Conservation (phyloP, 2,329 filamentous ascomycete species). For the Alternaria atra region DNA sequence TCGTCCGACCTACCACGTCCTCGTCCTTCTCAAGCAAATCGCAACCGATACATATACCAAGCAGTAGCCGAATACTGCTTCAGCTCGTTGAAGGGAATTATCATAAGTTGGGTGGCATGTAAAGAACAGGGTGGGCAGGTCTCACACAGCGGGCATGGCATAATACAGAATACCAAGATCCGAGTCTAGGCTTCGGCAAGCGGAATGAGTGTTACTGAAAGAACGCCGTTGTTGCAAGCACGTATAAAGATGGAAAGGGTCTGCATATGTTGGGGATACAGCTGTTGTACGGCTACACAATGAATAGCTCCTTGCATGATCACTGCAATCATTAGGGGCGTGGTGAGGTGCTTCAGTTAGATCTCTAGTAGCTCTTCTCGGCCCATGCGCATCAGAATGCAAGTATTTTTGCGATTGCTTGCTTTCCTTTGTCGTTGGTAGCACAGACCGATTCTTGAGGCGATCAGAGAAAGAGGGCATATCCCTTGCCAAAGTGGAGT, state of each 20-base stretch:
- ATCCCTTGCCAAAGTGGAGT: too few species aligned
- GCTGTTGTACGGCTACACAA: conserved; percentile 24
- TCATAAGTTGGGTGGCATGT: background rate
- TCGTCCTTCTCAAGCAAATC: conserved; percentile 19
- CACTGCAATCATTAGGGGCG: conserved; percentile 23
- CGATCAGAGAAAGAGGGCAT: too few species aligned
- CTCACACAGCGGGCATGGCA: conserved; percentile 18
- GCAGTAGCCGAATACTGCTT: conserved; percentile 15
- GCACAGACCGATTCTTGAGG: too few species aligned
- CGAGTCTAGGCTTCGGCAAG: conserved; percentile 23
- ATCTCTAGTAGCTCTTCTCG: too few species aligned
- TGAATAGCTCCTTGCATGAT: conserved; percentile 19
- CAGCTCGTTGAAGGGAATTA: conserved; percentile 15
- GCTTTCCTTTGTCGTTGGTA: too few species aligned
- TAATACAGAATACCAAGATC: conserved; percentile 22
- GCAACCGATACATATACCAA: conserved; percentile 19
- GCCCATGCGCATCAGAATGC: too few species aligned
- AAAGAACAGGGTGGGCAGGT: conserved; percentile 12
- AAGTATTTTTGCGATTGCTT: too few species aligned
- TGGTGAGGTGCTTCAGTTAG: conserved; percentile 16
- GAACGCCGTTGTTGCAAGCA: conserved; percentile 22
- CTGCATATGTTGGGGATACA: conserved; percentile 26
- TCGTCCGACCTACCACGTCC: conserved; percentile 14
- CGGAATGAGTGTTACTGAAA: conserved; percentile 18
- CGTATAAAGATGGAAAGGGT: conserved; percentile 22